Base-by-base conservation (phyloP, 2,329 filamentous ascomycete genomes). In the Lachnum nothofagi region DNA sequence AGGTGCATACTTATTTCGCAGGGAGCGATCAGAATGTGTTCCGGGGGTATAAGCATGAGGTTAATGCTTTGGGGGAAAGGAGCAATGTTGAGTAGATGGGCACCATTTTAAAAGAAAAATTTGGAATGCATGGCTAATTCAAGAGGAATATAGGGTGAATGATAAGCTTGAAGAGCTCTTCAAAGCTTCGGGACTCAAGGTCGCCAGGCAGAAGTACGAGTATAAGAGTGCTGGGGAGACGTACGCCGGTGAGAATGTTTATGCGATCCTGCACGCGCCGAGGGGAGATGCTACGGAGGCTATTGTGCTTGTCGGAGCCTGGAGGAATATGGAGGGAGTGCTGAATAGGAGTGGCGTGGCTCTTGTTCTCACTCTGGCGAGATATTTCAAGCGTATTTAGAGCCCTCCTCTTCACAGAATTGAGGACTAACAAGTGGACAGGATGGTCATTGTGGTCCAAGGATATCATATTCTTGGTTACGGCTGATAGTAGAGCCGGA, bases 381-480 rank as follows among this genome's bases (percentile, higher is more conserved):
- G 93, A 57, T 98, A 98, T 70, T 97, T 98, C 72, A 95, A 94
- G 69, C 82, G 87, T 81, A 63, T 25, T 42, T 38, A 5, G 19
- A 74, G 38, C 10, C 31, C 29, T 24, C 8, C 22, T 42, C 12
- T 14, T 29, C 35, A 16, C 17, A 20, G 4, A 3, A 42, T 25
- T 41, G 31, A 41, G 35, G 19, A 23, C 48, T 49, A 56, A 48
- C 58, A 20, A 12, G n/a, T 42, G 22, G 22, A 41, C 50, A 83
- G 80, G 86, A 59, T 98, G 93, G 93, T 96, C 90, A 45, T 77
- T 98, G 23, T 98, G 93, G 93, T 96, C 91, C 51, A 98, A 98
- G 69, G 93, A 98, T 67, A 95, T 98, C 58, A 91, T 98, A 50
- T 82, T 98, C 59, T 71, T 98, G 5, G 78, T 98, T 40, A 84